Evolutionary conservation across 257 asterid genomes (phyloP).

Genomic region (Solanum piurae): DNA sequence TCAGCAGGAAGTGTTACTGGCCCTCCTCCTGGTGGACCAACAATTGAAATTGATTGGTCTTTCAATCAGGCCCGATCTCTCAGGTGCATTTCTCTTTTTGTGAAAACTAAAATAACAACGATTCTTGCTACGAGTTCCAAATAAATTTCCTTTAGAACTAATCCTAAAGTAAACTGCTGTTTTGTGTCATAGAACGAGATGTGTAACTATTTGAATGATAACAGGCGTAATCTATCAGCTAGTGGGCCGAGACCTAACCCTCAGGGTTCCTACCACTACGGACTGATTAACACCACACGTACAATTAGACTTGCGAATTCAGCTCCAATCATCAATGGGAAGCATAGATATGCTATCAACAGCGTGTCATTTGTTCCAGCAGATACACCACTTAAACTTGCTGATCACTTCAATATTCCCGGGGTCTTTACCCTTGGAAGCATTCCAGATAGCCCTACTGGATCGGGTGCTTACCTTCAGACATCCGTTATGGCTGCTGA

Average conservation of each 20-base stretch:
- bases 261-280: conserved; percentile 29
- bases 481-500: conserved; percentile 30
- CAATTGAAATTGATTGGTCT: conserved; percentile 21
- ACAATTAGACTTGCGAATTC: conserved; percentile 18
- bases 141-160: not conserved
- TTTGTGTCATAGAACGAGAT: not conserved
- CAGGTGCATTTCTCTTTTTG: not conserved
- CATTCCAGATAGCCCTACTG: conserved; percentile 16
- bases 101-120: not conserved
- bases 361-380: conserved; percentile 19
- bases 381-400: conserved; percentile 30
- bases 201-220: not conserved
- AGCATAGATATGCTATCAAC: conserved; percentile 23
- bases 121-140: not conserved
- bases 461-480: conserved; percentile 10
- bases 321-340: conserved; percentile 17
- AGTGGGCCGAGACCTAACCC: conserved; percentile 30
- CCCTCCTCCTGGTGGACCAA: conserved; percentile 24
- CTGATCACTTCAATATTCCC: conserved; percentile 22
- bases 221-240: conserved; percentile 23
- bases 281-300: conserved; percentile 16
- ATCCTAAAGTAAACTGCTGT: too few species aligned
- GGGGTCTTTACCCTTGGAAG: conserved; percentile 19
- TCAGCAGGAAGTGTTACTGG: conserved; percentile 18
- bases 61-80: conserved; percentile 20